A percentile compares a stretch with the other conserved stretches of the same genome.
Conservation (phyloP, 1,139 yeast species). For the Taiozyma sp. region DNA sequence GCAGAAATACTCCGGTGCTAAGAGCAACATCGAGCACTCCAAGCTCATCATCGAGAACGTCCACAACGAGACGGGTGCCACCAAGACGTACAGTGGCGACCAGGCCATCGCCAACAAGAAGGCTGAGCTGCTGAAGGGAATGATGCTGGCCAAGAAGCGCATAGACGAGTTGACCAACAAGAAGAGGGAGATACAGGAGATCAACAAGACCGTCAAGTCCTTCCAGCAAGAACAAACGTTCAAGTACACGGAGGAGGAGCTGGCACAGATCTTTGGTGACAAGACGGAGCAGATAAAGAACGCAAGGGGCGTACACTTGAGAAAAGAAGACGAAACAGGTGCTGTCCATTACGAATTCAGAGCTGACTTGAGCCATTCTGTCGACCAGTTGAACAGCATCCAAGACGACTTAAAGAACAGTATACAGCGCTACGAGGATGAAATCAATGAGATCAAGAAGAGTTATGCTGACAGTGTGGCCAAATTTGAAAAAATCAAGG, state of each 20-base stretch:
- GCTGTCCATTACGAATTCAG: conserved; percentile 4
- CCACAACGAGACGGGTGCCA: neutral
- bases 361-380: conserved; percentile 3
- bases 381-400: conserved; percentile 4
- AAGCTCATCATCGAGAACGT: conserved; percentile 3
- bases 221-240: conserved; percentile 3
- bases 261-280: conserved; percentile 3
- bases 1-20: neutral
- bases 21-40: neutral
- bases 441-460: conserved; percentile 11
- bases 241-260: conserved; percentile 9
- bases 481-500: conserved; percentile 16
- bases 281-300: neutral
- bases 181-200: conserved; percentile 11
- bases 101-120: conserved; percentile 2
- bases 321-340: conserved; percentile 1
- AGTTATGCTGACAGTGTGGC: conserved; percentile 12
- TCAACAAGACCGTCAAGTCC: conserved; percentile 10
- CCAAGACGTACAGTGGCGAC: conserved; percentile 5
- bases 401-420: conserved; percentile 5
- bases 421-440: conserved; percentile 8
- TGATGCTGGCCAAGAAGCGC: conserved; percentile 7
- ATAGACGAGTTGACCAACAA: conserved; percentile 14
- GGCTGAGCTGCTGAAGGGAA: conserved; percentile 10
- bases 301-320: neutral